Conservation (phyloP, 495 filamentous ascomycete genomes). For the Penicillium longicatenatum region DNA sequence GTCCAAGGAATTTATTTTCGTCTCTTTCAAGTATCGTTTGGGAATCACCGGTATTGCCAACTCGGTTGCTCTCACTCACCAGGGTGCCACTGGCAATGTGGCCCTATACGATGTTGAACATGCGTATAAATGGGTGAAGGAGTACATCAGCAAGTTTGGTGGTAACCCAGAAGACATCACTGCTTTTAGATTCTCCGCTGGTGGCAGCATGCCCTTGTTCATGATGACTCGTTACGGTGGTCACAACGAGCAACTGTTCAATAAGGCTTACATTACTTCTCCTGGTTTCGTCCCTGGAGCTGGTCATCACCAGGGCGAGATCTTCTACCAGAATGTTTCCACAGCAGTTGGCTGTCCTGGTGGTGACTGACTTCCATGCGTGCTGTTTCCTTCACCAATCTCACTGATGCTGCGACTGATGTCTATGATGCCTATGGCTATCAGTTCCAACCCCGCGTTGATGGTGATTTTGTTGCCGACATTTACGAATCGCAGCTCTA, state of each 20-base stretch:
- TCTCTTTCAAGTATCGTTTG: slow-evolving; percentile 52
- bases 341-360: slow-evolving; percentile 32
- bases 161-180: slow-evolving; percentile 48
- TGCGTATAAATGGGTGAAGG: slow-evolving; percentile 38
- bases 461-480: slow-evolving; percentile 39
- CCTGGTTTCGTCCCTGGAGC: slow-evolving; percentile 36
- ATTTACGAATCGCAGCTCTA: slow-evolving; percentile 41
- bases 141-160: slow-evolving; percentile 45
- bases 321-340: slow-evolving; percentile 39
- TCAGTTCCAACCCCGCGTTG: slow-evolving; percentile 40
- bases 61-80: slow-evolving; percentile 35
- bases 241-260: slow-evolving; percentile 35
- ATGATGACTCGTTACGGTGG: slow-evolving; percentile 38
- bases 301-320: slow-evolving; percentile 32
- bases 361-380: slow-evolving; percentile 21
- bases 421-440: slow-evolving; percentile 10
- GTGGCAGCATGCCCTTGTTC: slow-evolving; percentile 45
- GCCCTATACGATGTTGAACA: slow-evolving; percentile 54
- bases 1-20: slow-evolving; percentile 46
- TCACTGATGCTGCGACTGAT: neutral
- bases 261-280: slow-evolving; percentile 39
- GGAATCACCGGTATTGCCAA: slow-evolving; percentile 58
- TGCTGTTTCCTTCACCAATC: neutral
- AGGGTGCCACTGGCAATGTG: slow-evolving; percentile 47
- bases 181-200: slow-evolving; percentile 45